phyloP scores from a whole-genome alignment of 139 green algal genomes.

The Picochlorum sp. region DNA sequence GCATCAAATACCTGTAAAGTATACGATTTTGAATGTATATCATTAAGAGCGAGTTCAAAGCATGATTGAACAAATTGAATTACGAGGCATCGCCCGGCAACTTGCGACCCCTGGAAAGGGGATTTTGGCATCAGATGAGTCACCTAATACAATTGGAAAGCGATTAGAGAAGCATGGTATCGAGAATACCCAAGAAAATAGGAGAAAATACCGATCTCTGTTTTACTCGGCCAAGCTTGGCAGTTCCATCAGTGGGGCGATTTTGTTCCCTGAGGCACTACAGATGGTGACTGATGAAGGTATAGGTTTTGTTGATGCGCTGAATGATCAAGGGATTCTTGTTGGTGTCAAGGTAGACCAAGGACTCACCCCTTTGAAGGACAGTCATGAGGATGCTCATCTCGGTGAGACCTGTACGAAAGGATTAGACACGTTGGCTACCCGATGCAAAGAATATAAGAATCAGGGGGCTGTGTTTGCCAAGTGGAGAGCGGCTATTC shows the following conservation, averaged over 20 bases:
- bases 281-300: conserved; percentile 50
- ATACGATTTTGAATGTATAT: neutral
- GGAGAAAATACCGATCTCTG: conserved; percentile 58
- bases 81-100: neutral
- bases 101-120: conserved; percentile 54
- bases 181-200: conserved; percentile 45
- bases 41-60: no score
- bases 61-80: no score
- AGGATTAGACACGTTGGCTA: conserved; percentile 70
- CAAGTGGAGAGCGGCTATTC: conserved; percentile 92
- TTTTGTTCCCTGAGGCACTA: conserved; percentile 93
- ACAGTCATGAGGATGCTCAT: neutral
- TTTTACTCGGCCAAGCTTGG: conserved; percentile 57
- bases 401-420: conserved; percentile 77
- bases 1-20: no score
- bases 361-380: conserved; percentile 63
- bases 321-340: conserved; percentile 57
- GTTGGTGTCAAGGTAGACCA: conserved; percentile 81
- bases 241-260: conserved; percentile 60
- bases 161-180: conserved; percentile 45
- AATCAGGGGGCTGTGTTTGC: conserved; percentile 54
- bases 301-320: conserved; percentile 58
- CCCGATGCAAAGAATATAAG: conserved; percentile 54
- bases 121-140: conserved; percentile 73
- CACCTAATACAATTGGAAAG: conserved; percentile 74